These are phyloP conservation scores for Hyphodiscus hymeniophilus DNA, from an alignment of 495 filamentous ascomycete genomes.

Conservation along the genomic window DNA sequence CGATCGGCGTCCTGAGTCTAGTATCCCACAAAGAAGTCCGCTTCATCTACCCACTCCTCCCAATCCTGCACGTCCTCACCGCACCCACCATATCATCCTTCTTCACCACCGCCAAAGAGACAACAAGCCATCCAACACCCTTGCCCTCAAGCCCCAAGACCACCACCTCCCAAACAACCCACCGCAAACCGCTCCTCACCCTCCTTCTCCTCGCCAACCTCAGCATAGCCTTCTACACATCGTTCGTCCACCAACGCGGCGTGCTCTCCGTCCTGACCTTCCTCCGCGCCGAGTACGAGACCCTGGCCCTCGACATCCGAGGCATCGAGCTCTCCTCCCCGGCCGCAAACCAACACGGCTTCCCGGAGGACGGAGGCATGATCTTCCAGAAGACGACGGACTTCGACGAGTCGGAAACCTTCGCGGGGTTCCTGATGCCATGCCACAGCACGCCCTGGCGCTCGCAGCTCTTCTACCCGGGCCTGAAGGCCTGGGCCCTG, in stretches of 20 bases:
- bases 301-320: conserved; percentile 5
- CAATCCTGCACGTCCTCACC: conserved; percentile 72
- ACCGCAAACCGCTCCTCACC: conserved; percentile 44
- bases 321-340: conserved; percentile 15
- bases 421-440: conserved; percentile 88
- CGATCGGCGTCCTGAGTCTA: conserved; percentile 57
- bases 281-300: conserved; percentile 63
- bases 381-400: conserved; percentile 6
- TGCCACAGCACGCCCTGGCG: conserved; percentile 98
- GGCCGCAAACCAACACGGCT: conserved; percentile 4
- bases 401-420: conserved; percentile 40
- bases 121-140: conserved; percentile 7
- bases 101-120: conserved; percentile 35
- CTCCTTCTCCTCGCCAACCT: conserved; percentile 59
- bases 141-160: conserved; percentile 15
- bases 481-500: conserved; percentile 75
- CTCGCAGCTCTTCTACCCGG: conserved; percentile 67
- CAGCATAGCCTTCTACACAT: conserved; percentile 64
- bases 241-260: conserved; percentile 70
- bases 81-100: conserved; percentile 58
- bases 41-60: conserved; percentile 91
- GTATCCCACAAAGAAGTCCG: conserved; percentile 97
- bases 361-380: neutral
- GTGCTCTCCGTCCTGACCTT: conserved; percentile 62
- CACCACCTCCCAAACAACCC: conserved; percentile 22